Evolutionary conservation across 164 flowering plant species (phyloP), one percentile per base, ranked within the genome.

Genomic region (Aristolochia contorta): DNA sequence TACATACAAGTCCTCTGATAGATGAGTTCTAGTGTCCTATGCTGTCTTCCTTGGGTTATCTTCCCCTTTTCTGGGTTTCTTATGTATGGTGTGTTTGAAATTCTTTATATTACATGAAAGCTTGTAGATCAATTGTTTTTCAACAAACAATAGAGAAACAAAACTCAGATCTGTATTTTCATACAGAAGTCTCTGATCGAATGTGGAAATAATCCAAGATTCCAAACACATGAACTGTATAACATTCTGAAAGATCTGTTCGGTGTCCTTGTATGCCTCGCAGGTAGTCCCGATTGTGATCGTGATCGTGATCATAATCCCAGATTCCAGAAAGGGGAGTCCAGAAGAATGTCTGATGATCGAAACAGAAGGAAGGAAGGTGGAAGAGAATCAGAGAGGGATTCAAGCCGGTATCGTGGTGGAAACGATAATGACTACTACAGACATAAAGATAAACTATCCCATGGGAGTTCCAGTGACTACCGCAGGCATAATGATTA

Each of bases 251-350:
- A 5, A 16, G 30, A 48, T 54, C 65, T 16, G 57, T 72, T 27
- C 69, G 21, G 13, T 49, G 12, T 6, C 33, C 7, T 49, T 68
- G 41, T 33, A 51, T 59, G 64, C 48, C 37, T 65, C 33, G 27
- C 63, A 89, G 96, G 83, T 21, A 85, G 87, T 69, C 88, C 86
- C 45, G 69, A 61, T 46, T 67, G 56, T 64, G 79, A 58, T 46
- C 68, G 56, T 64, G 79, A 58, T 8, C 74, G 51, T 23, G 71
- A 73, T 67, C 64, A 60, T 46, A 82, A 81, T 69, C 89, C 91
- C 12, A 37, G 54, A 23, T 33, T 16, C 50, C 64, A 74, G 6
- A 82, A 66, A 71, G 80, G 73, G 30, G 74, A 75, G 49, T n/a
- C 60, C 46, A 50, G 60, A 37, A 81, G 67, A 50, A 57, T 20